Percentiles rank a stretch among this genome's conserved stretches.
phyloP scores from a whole-genome alignment of 768 basidiomycete genomes.

The Kwoniella europaea region DNA sequence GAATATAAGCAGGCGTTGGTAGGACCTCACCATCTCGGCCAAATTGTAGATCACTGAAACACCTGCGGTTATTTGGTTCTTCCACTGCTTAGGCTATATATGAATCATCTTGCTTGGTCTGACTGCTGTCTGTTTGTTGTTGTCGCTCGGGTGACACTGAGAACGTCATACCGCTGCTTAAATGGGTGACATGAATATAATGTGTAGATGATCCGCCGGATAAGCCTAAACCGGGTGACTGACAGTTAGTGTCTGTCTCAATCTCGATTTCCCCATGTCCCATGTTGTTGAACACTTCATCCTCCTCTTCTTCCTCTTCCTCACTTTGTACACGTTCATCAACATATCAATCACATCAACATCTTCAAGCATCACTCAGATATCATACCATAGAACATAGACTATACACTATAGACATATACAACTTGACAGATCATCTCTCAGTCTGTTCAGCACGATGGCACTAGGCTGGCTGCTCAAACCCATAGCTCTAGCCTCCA shows the following conservation, averaged over 20 bases:
- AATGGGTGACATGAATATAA: neutral
- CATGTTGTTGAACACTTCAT: neutral
- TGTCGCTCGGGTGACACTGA: neutral
- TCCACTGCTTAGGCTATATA: neutral
- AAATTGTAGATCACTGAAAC: neutral
- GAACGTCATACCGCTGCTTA: slow-evolving; percentile 5
- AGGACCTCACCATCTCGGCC: neutral
- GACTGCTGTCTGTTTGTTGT: neutral
- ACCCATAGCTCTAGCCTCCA: slow-evolving; percentile 48
- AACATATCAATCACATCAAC: neutral
- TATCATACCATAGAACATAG: slow-evolving; percentile 4
- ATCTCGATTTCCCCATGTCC: neutral
- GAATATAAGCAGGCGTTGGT: neutral
- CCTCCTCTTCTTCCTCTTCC: too few species aligned
- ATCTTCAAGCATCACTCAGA: neutral
- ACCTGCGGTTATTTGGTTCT: too few species aligned
- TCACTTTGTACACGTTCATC: neutral
- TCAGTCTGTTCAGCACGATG: slow-evolving; percentile 3
- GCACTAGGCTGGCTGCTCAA: slow-evolving; percentile 42
- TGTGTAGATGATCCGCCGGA: neutral
- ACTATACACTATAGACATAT: neutral
- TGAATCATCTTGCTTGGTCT: neutral
- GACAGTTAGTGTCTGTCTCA: neutral
- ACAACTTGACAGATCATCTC: neutral
- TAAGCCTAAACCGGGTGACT: neutral